Conservation (phyloP, 2,329 filamentous ascomycete genomes). For the Neofusicoccum sp. region DNA sequence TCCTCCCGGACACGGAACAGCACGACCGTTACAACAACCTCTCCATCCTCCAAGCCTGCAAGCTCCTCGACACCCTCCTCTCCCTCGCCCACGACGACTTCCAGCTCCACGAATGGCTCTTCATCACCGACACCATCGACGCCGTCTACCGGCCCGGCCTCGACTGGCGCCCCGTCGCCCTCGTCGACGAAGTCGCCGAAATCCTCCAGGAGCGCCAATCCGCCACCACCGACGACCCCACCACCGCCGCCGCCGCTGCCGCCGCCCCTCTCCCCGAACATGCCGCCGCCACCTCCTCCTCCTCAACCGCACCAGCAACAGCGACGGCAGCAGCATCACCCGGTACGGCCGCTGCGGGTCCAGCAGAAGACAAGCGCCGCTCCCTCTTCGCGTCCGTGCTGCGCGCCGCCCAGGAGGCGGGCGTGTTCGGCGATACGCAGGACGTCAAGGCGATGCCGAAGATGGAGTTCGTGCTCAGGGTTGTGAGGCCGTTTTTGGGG, state of each 20-base stretch:
- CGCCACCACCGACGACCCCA: conserved; percentile 26
- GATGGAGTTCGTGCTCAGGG: conserved; percentile 67
- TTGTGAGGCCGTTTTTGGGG: conserved; percentile 84
- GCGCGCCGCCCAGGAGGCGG: conserved; percentile 23
- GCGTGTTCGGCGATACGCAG: conserved; percentile 46
- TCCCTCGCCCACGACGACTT: conserved; percentile 90
- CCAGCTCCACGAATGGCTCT: conserved; percentile 97
- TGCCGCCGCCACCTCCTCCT: background rate
- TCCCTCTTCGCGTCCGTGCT: conserved; percentile 46
- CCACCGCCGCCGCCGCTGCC: conserved; percentile 19
- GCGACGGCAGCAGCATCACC: background rate
- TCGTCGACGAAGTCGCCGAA: conserved; percentile 83
- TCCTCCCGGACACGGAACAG: conserved; percentile 60
- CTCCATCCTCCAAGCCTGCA: conserved; percentile 85
- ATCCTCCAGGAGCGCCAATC: conserved; percentile 55
- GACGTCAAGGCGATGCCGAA: conserved; percentile 54
- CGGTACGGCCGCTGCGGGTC: conserved; percentile 24
- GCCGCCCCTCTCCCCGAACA: background rate
- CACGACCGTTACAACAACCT: conserved; percentile 74
- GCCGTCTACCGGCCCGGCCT: conserved; percentile 76
- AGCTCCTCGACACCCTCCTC: conserved; percentile 85
- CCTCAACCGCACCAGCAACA: background rate
- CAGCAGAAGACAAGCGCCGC: conserved; percentile 21
- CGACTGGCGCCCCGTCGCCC: conserved; percentile 66
- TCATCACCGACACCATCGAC: conserved; percentile 94